These are phyloP conservation scores for Scedosporium dehoogii DNA, from an alignment of 2,329 filamentous ascomycete species.

Conservation along the genomic window DNA sequence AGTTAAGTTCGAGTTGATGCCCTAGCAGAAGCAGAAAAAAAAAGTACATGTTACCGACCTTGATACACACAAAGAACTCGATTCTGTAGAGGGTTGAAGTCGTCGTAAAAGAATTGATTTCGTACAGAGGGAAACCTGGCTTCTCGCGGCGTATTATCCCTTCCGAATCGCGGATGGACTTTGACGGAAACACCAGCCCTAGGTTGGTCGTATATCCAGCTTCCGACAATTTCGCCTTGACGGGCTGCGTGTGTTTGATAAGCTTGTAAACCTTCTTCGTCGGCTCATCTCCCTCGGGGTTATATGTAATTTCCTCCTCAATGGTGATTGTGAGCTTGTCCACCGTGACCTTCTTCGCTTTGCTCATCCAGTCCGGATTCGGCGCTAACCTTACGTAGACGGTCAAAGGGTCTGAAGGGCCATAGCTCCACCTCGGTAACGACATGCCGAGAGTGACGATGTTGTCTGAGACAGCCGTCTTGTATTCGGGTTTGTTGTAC, in stretches of 20 bases:
- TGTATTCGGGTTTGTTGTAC: constrained; percentile 93
- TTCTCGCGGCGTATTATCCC: constrained; percentile 80
- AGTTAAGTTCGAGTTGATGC: no score
- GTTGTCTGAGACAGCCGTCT: constrained; percentile 78
- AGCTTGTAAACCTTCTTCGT: constrained; percentile 82
- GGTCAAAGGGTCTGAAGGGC: constrained; percentile 86
- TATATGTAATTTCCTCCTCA: constrained; percentile 97
- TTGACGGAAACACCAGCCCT: constrained; percentile 80
- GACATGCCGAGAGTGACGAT: constrained; percentile 86
- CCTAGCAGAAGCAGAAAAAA: background rate
- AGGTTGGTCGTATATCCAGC: constrained; percentile 89
- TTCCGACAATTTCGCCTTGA: constrained; percentile 80
- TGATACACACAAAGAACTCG: constrained; percentile 90
- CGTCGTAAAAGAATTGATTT: constrained; percentile 85
- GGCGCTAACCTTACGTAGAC: constrained; percentile 92
- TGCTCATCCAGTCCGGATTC: constrained; percentile 83
- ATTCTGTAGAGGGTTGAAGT: constrained; percentile 94
- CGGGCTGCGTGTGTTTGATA: constrained; percentile 69
- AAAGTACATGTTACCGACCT: constrained; percentile 35
- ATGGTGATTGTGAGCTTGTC: constrained; percentile 89
- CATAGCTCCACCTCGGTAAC: constrained; percentile 91
- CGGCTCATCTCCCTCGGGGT: constrained; percentile 93
- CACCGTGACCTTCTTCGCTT: constrained; percentile 86
- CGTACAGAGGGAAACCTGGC: constrained; percentile 79
- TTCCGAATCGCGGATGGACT: constrained; percentile 77